Conservation (phyloP, 371 early-diverging fungal species). For the Blakeslea trispora region DNA sequence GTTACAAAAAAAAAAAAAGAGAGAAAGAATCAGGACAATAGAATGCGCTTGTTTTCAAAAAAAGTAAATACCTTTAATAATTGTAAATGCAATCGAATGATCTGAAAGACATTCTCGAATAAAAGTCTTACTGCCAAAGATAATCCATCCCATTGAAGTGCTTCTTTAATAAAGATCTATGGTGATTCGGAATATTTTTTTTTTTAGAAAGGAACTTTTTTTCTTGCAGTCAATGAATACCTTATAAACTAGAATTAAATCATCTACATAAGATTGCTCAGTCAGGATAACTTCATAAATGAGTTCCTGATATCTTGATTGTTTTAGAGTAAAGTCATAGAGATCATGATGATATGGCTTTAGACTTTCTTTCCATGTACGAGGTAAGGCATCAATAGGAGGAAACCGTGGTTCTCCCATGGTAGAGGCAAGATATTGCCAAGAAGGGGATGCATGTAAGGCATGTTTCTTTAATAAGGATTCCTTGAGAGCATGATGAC, state of each 20-base stretch:
- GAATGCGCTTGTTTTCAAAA: background rate
- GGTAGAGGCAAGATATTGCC: constrained; percentile 18
- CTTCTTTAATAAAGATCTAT: constrained; percentile 55
- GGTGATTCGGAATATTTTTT: constrained; percentile 7
- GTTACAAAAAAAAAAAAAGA: background rate
- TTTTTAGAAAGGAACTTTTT: too few relatives aligned
- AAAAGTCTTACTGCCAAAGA: constrained; percentile 52
- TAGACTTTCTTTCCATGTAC: constrained; percentile 30
- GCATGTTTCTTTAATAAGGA: constrained; percentile 12
- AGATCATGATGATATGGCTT: background rate
- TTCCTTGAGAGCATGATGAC: constrained; percentile 4
- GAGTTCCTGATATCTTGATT: constrained; percentile 63
- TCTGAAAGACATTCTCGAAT: constrained; percentile 57
- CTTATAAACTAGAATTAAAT: constrained; percentile 58
- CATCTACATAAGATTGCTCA: constrained; percentile 63
- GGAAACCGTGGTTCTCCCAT: constrained; percentile 9
- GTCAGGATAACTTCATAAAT: constrained; percentile 67
- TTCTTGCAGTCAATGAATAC: too few relatives aligned
- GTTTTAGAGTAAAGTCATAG: constrained; percentile 18
- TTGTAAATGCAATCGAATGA: constrained; percentile 49
- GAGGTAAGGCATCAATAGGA: constrained; percentile 15
- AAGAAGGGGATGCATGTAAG: constrained; percentile 14
- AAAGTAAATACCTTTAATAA: constrained; percentile 29
- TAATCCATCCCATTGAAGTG: constrained; percentile 43
- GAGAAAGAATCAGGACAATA: background rate